These are phyloP conservation scores for Terfezia boudieri DNA, from an alignment of 495 filamentous ascomycete species.

Conservation along the genomic window DNA sequence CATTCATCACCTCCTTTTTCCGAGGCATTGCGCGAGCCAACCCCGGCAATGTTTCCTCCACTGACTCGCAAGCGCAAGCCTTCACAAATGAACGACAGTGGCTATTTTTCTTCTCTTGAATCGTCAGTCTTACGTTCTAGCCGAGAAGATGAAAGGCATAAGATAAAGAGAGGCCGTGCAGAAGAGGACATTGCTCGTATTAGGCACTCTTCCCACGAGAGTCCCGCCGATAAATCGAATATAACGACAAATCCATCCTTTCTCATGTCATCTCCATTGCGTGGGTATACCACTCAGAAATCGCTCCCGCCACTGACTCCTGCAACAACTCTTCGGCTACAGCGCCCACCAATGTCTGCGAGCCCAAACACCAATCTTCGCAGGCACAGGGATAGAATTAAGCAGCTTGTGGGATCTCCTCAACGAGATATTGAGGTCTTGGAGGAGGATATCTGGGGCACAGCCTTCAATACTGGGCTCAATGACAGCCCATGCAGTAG, in stretches of 20 bases:
- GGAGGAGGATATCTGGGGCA: conserved; percentile 52
- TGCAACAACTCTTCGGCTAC: conserved; percentile 53
- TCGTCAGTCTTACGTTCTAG: conserved; percentile 66
- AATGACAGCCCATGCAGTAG: conserved; percentile 29
- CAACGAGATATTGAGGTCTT: conserved; percentile 46
- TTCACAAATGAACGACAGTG: conserved; percentile 68
- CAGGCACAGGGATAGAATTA: conserved; percentile 69
- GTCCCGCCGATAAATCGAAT: conserved; percentile 38
- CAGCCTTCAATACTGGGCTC: conserved; percentile 39
- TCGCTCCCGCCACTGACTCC: conserved; percentile 71
- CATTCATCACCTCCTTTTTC: conserved; percentile 78
- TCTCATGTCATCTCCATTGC: conserved; percentile 41
- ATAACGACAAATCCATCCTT: conserved; percentile 24
- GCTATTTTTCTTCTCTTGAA: conserved; percentile 93
- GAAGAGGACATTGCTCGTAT: conserved; percentile 93
- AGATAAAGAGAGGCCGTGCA: conserved; percentile 67
- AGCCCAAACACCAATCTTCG: conserved; percentile 91
- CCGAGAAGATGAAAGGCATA: conserved; percentile 40
- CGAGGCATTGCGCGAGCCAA: conserved; percentile 44
- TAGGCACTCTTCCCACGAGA: conserved; percentile 79
- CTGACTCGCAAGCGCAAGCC: conserved; percentile 52
- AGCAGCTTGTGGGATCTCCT: conserved; percentile 73
- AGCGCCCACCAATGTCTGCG: conserved; percentile 61
- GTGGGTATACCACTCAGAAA: conserved; percentile 30
- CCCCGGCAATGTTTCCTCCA: conserved; percentile 36